Evolutionary conservation across 1,139 yeast genomes (phyloP).

Genomic region (Geotrichum carabidarum): DNA sequence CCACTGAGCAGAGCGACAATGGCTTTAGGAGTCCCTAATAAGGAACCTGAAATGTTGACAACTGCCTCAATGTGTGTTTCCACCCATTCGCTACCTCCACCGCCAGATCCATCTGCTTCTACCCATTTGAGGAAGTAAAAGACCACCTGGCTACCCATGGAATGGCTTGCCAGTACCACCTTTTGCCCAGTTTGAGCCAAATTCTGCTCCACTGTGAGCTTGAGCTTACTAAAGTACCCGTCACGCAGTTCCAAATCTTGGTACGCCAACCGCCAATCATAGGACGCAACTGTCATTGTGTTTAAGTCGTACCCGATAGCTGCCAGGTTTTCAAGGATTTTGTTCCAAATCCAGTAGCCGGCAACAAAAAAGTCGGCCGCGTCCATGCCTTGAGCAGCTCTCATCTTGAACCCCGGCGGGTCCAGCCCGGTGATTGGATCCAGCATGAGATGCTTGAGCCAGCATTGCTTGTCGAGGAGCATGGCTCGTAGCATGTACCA

Average conservation of each 20-base stretch:
- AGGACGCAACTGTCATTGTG: constrained; percentile 83
- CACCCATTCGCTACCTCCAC: constrained; percentile 86
- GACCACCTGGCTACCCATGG: constrained; percentile 92
- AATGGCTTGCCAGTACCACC: constrained; percentile 78
- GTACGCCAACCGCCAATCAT: constrained; percentile 93
- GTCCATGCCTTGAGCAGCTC: constrained; percentile 96
- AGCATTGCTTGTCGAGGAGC: constrained; percentile 86
- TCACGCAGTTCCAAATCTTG: constrained; percentile 84
- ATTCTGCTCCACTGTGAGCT: constrained; percentile 61
- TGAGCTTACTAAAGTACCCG: constrained; percentile 72
- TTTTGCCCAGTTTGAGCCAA: constrained; percentile 57
- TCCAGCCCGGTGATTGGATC: constrained; percentile 91
- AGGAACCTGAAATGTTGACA: constrained; percentile 82
- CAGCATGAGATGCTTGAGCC: constrained; percentile 85
- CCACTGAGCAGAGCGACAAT: constrained; percentile 88
- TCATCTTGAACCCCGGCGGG: constrained; percentile 69
- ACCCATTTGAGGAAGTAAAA: constrained; percentile 93
- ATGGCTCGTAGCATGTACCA: constrained; percentile 90
- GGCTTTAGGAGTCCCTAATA: constrained; percentile 90
- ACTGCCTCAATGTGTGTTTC: constrained; percentile 73
- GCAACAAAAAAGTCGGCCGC: constrained; percentile 95
- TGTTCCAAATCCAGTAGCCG: constrained; percentile 99
- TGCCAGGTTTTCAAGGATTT: constrained; percentile 83
- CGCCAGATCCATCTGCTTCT: constrained; percentile 77
- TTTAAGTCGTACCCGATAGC: constrained; percentile 92